Percentiles rank a stretch among this genome's conserved stretches.
Evolutionary conservation across 208 protist genomes (phyloP).

Genomic region (Acanthamoeba castellanii): DNA sequence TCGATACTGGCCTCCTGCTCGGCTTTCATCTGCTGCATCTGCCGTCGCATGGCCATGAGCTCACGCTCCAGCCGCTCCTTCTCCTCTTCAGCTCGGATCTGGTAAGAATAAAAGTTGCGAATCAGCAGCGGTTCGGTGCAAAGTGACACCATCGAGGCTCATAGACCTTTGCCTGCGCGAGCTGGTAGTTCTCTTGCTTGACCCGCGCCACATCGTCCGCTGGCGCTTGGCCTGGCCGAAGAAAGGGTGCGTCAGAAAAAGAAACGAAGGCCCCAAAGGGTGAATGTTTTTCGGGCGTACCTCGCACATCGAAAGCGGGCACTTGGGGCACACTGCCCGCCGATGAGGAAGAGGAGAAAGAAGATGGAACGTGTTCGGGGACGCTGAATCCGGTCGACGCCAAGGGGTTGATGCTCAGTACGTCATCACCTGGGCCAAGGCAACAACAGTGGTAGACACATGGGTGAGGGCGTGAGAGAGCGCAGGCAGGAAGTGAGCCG

Average conservation of each 20-base stretch:
- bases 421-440: neutral
- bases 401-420: neutral
- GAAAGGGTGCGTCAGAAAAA: neutral
- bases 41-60: neutral
- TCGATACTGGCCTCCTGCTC: slow-evolving; percentile 4
- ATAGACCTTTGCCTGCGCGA: neutral
- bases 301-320: neutral
- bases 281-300: neutral
- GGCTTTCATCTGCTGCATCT: neutral
- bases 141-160: neutral
- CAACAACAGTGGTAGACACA: too few relatives aligned
- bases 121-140: neutral
- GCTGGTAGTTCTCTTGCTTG: neutral
- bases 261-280: too few relatives aligned
- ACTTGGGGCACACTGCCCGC: neutral
- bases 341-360: neutral
- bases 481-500: too few relatives aligned
- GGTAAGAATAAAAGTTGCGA: too few relatives aligned
- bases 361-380: slow-evolving; percentile 12
- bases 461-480: too few relatives aligned
- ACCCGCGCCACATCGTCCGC: neutral
- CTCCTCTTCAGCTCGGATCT: neutral
- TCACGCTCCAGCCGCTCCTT: neutral
- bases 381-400: neutral
- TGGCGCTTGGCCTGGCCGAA: neutral